Evolutionary conservation across 140 eudicot genomes (phyloP).

Genomic region (Oenanthe javanica): DNA sequence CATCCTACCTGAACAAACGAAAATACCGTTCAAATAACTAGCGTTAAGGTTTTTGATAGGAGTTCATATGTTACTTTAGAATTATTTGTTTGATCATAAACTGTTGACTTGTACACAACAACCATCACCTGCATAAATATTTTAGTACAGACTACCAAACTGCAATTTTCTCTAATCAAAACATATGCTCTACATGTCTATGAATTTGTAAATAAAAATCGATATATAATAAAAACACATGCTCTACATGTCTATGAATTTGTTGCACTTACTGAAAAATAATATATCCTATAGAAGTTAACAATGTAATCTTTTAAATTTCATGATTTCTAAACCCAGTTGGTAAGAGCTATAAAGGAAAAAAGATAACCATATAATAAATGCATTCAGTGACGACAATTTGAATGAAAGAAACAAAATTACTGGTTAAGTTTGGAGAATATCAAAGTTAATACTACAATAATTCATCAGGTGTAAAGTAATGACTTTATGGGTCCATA

Average conservation of each 20-base stretch:
- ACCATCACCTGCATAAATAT: no score
- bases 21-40: no score
- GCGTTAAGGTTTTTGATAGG: no score
- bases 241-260: not conserved
- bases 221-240: not conserved
- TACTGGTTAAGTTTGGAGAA: not conserved
- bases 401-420: not conserved
- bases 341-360: not conserved
- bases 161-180: no score
- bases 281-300: not conserved
- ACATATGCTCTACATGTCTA: no score
- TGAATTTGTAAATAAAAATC: not conserved
- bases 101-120: no score
- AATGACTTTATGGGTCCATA: not conserved
- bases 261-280: not conserved
- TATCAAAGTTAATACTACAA: not conserved
- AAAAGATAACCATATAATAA: not conserved
- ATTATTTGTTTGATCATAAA: no score
- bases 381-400: not conserved
- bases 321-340: not conserved
- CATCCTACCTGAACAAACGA: no score
- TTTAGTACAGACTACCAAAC: no score
- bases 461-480: not conserved
- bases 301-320: not conserved
- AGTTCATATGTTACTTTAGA: no score